These are phyloP conservation scores for Kandelia obovata DNA, from an alignment of 345 rosid genomes.

Conservation along the genomic window DNA sequence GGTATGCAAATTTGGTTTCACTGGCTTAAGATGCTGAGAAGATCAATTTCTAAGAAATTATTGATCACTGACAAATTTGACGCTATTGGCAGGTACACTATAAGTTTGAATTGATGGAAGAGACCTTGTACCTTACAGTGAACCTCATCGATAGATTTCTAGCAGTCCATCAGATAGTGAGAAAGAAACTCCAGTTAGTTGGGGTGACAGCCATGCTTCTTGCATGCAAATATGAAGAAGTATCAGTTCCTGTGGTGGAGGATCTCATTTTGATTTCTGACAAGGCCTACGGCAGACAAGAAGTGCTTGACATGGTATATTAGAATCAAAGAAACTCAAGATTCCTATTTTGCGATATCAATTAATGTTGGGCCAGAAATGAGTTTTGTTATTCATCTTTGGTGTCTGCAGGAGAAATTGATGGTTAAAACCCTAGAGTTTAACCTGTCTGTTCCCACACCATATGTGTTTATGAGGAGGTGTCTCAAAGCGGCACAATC, in stretches of 20 bases:
- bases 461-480: slow-evolving; percentile 88
- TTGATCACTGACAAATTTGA: slow-evolving; percentile 10
- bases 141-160: slow-evolving; percentile 91
- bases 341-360: neutral
- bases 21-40: neutral
- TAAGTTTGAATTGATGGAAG: slow-evolving; percentile 97
- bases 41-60: neutral
- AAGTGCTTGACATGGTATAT: slow-evolving; percentile 85
- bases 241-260: slow-evolving; percentile 89
- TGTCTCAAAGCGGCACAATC: slow-evolving; percentile 87
- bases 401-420: slow-evolving; percentile 68
- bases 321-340: neutral
- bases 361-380: neutral
- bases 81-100: slow-evolving; percentile 73
- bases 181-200: slow-evolving; percentile 93
- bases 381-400: neutral
- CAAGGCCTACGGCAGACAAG: slow-evolving; percentile 76
- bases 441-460: slow-evolving; percentile 78
- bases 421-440: slow-evolving; percentile 72
- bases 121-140: slow-evolving; percentile 83
- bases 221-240: slow-evolving; percentile 98
- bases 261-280: slow-evolving; percentile 92
- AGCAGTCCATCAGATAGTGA: slow-evolving; percentile 53
- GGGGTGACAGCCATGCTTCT: slow-evolving; percentile 95
- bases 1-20: slow-evolving; percentile 33